Conservation (phyloP, 2,329 filamentous ascomycete genomes). For the Escovopsis weberi region DNA sequence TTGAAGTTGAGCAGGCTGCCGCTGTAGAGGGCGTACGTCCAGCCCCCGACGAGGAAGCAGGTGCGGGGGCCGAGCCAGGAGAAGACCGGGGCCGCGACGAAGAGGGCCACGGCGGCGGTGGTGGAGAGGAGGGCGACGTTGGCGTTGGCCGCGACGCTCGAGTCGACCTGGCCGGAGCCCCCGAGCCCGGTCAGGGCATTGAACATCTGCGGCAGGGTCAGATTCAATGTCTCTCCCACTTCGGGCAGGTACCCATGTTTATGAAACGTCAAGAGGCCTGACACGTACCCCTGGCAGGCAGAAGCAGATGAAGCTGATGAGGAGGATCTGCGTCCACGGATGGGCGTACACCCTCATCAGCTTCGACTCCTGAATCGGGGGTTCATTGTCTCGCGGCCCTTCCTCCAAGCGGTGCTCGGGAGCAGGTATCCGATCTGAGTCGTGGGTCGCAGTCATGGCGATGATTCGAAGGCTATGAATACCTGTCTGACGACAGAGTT, state of each 20-base stretch:
- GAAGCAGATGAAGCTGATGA: slow-evolving; percentile 35
- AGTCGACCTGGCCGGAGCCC: slow-evolving; percentile 30
- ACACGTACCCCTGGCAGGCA: slow-evolving; percentile 29
- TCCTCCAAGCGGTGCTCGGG: neutral
- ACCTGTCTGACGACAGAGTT: too few species aligned
- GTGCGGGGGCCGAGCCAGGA: slow-evolving; percentile 25
- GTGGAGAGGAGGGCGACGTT: slow-evolving; percentile 28
- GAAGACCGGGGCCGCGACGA: slow-evolving; percentile 29
- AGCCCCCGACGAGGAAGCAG: slow-evolving; percentile 26
- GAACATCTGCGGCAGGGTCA: slow-evolving; percentile 24
- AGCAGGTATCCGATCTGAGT: slow-evolving; percentile 10
- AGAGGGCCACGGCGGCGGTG: slow-evolving; percentile 27
- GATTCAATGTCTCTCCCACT: neutral
- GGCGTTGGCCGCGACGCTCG: slow-evolving; percentile 30
- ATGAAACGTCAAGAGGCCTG: too few species aligned
- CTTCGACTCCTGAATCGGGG: slow-evolving; percentile 7
- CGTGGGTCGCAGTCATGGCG: slow-evolving; percentile 12
- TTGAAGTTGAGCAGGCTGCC: slow-evolving; percentile 29
- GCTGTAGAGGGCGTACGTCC: slow-evolving; percentile 31
- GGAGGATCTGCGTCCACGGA: slow-evolving; percentile 31
- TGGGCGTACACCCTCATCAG: slow-evolving; percentile 21
- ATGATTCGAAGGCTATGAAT: neutral
- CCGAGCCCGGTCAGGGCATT: slow-evolving; percentile 31
- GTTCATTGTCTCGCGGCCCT: neutral
- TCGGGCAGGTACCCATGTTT: neutral